Evolutionary conservation across 352 stramenopile species (phyloP).

Genomic region (Globisporangium canariense): DNA sequence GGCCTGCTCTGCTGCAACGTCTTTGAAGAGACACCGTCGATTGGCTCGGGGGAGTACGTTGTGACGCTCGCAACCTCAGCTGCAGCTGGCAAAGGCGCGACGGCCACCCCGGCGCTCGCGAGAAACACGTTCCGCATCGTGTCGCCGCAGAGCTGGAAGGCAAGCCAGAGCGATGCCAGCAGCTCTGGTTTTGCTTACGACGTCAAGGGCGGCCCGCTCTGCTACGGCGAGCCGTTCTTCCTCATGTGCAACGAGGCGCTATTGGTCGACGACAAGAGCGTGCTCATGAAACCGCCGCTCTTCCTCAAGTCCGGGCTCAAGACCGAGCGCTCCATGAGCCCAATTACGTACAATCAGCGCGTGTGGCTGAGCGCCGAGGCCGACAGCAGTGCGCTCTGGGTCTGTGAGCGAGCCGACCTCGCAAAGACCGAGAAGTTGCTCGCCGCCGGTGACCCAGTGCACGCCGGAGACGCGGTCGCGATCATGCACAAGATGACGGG

Average conservation of each 20-base stretch:
- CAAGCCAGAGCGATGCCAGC: slow-evolving; percentile 25
- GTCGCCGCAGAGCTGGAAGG: slow-evolving; percentile 39
- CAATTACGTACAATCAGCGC: slow-evolving; percentile 84
- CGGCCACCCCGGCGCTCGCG: slow-evolving; percentile 23
- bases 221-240: slow-evolving; percentile 81
- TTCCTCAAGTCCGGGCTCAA: slow-evolving; percentile 85
- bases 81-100: not conserved
- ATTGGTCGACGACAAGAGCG: slow-evolving; percentile 71
- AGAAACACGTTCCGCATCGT: slow-evolving; percentile 73
- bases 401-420: slow-evolving; percentile 61
- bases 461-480: slow-evolving; percentile 45
- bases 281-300: slow-evolving; percentile 63
- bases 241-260: slow-evolving; percentile 78
- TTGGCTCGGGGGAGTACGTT: slow-evolving; percentile 74
- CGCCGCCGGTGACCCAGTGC: slow-evolving; percentile 40
- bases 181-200: slow-evolving; percentile 16
- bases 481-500: slow-evolving; percentile 87
- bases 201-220: slow-evolving; percentile 27
- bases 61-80: slow-evolving; percentile 37
- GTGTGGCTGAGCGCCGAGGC: slow-evolving; percentile 61
- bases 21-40: slow-evolving; percentile 80
- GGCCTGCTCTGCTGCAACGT: slow-evolving; percentile 62
- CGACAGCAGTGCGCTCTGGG: slow-evolving; percentile 73
- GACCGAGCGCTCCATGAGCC: slow-evolving; percentile 78
- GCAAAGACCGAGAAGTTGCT: slow-evolving; percentile 66